Evolutionary conservation across 257 asterid genomes (phyloP).

Genomic region (Haberlea rhodopensis): DNA sequence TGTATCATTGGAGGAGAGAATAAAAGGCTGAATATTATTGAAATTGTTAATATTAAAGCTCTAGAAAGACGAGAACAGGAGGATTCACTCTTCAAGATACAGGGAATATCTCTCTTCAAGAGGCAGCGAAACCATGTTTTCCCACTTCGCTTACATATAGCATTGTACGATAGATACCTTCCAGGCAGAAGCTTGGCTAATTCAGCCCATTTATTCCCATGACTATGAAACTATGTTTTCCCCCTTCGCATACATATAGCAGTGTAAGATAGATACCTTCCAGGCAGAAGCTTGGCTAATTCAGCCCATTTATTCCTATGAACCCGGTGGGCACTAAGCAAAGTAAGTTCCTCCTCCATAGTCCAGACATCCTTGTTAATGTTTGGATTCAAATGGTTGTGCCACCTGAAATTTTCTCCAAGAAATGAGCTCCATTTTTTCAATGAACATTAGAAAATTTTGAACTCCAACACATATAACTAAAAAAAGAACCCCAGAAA

Average conservation of each 20-base stretch:
- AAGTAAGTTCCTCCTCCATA: conserved; percentile 85
- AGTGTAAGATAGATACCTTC: conserved; percentile 58
- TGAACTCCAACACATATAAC: neutral
- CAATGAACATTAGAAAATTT: neutral
- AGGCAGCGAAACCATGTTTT: conserved; percentile 10
- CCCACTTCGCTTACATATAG: conserved; percentile 17
- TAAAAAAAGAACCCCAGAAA: neutral
- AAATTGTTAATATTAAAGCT: neutral
- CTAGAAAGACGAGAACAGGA: neutral
- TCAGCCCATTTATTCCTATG: conserved; percentile 99
- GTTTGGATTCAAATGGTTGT: conserved; percentile 95
- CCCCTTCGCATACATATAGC: conserved; percentile 18
- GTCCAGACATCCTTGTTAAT: conserved; percentile 97
- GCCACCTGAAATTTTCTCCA: conserved; percentile 68
- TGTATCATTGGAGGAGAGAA: neutral
- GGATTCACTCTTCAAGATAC: neutral
- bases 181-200: conserved; percentile 96
- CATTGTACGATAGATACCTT: conserved; percentile 50
- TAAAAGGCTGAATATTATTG: neutral
- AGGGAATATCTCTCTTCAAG: conserved; percentile 10
- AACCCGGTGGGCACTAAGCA: conserved; percentile 76
- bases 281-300: conserved; percentile 93
- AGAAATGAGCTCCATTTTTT: neutral
- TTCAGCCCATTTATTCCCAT: conserved; percentile 99
- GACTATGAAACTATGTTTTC: conserved; percentile 22